These are phyloP conservation scores for Cornus kousa DNA, from an alignment of 148 eudicot genomes.

Conservation along the genomic window DNA sequence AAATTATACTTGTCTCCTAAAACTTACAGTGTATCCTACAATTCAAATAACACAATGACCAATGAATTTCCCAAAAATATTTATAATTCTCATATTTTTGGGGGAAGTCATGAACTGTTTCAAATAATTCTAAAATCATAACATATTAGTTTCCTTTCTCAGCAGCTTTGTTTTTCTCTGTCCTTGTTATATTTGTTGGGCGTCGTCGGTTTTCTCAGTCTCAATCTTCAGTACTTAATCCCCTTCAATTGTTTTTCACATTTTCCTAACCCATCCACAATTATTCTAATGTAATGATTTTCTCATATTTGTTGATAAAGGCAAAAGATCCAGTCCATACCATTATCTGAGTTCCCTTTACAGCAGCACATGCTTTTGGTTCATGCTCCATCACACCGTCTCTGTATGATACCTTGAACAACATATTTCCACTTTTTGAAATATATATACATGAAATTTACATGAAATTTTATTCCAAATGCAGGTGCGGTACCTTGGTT, in stretches of 20 bases:
- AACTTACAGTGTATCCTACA: not conserved
- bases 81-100: not conserved
- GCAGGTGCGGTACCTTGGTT: conserved; percentile 30
- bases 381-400: conserved; percentile 92
- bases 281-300: not conserved
- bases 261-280: not conserved
- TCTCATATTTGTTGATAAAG: not conserved
- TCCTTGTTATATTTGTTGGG: too few relatives aligned
- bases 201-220: not conserved
- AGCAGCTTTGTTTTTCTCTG: too few relatives aligned
- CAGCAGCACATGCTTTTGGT: conserved; percentile 95
- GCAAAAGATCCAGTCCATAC: conserved; percentile 27
- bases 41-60: not conserved
- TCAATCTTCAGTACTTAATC: not conserved
- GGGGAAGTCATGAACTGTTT: not conserved
- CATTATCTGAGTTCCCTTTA: conserved; percentile 95
- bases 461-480: not conserved
- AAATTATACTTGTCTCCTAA: not conserved
- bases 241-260: not conserved
- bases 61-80: not conserved
- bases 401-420: conserved; percentile 67
- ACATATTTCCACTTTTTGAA: not conserved
- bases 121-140: not conserved
- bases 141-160: not conserved
- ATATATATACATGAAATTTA: not conserved